Evolutionary conservation across 306 rosid species (phyloP).

Genomic region (Fagus sylvatica): DNA sequence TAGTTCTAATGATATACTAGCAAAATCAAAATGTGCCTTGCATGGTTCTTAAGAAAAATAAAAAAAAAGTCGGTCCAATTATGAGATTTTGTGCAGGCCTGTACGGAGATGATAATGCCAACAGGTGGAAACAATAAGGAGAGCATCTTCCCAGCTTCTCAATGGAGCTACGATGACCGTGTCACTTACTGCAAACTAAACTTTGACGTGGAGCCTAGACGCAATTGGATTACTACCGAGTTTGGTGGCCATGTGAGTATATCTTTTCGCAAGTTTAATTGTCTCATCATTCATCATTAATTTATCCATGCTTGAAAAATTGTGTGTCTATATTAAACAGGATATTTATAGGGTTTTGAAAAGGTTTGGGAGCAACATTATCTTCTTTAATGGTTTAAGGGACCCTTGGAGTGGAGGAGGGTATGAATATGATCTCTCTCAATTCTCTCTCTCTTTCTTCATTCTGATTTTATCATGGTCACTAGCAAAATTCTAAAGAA

Average conservation of each 20-base stretch:
- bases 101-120: slow-evolving; percentile 86
- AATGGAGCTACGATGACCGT: slow-evolving; percentile 42
- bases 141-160: slow-evolving; percentile 59
- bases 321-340: slow-evolving; percentile 34
- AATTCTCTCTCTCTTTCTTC: background rate
- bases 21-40: too few species aligned
- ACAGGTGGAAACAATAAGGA: slow-evolving; percentile 36
- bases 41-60: too few species aligned
- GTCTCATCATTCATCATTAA: background rate
- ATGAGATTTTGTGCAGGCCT: slow-evolving; percentile 45
- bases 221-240: slow-evolving; percentile 72
- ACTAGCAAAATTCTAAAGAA: background rate
- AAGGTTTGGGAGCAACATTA: slow-evolving; percentile 75
- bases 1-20: too few species aligned
- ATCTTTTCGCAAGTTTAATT: background rate
- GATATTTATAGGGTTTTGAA: slow-evolving; percentile 53
- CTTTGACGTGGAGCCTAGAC: slow-evolving; percentile 48
- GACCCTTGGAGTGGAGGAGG: slow-evolving; percentile 99
- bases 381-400: slow-evolving; percentile 90
- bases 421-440: slow-evolving; percentile 47
- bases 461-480: background rate
- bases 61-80: too few species aligned
- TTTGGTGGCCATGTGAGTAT: slow-evolving; percentile 68
- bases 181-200: background rate
- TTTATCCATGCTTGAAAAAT: background rate